A percentile compares a stretch with the other conserved stretches of the same genome.
Conservation (phyloP, 495 filamentous ascomycete genomes). For the Aspergillus taichungensis region DNA sequence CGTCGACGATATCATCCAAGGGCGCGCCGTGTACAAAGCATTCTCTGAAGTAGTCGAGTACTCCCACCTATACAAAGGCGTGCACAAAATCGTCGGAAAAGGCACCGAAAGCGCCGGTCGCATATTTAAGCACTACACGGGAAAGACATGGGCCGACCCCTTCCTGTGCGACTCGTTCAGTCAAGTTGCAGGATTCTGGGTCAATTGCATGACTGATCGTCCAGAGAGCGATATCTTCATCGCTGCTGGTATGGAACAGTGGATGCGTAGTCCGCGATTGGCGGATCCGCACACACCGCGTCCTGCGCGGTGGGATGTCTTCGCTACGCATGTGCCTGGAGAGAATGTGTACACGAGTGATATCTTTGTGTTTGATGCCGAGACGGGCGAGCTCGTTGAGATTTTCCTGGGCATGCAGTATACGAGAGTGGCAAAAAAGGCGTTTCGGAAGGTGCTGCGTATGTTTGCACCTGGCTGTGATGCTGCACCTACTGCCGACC, state of each 20-base stretch:
- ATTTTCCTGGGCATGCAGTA: slow-evolving; percentile 45
- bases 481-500: neutral
- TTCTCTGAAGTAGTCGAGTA: slow-evolving; percentile 46
- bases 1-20: slow-evolving; percentile 41
- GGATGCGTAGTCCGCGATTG: slow-evolving; percentile 36
- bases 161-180: slow-evolving; percentile 33
- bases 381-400: slow-evolving; percentile 31
- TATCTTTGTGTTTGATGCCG: slow-evolving; percentile 43
- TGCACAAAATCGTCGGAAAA: slow-evolving; percentile 37
- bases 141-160: slow-evolving; percentile 31
- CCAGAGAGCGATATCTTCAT: slow-evolving; percentile 37
- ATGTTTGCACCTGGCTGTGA: slow-evolving; percentile 3
- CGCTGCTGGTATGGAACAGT: slow-evolving; percentile 36
- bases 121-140: slow-evolving; percentile 28
- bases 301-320: slow-evolving; percentile 36
- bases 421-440: slow-evolving; percentile 29
- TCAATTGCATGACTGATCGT: slow-evolving; percentile 44
- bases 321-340: slow-evolving; percentile 26
- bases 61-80: slow-evolving; percentile 30
- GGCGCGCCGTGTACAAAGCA: slow-evolving; percentile 37
- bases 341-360: slow-evolving; percentile 38
- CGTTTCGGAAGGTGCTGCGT: slow-evolving; percentile 30
- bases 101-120: slow-evolving; percentile 35
- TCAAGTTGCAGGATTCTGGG: slow-evolving; percentile 44
- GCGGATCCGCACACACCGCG: slow-evolving; percentile 2